Evolutionary conservation across 1,284 basidiomycete genomes (phyloP), one percentile per base, ranked within the genome.

Genomic region (Ceratobasidium sp.): DNA sequence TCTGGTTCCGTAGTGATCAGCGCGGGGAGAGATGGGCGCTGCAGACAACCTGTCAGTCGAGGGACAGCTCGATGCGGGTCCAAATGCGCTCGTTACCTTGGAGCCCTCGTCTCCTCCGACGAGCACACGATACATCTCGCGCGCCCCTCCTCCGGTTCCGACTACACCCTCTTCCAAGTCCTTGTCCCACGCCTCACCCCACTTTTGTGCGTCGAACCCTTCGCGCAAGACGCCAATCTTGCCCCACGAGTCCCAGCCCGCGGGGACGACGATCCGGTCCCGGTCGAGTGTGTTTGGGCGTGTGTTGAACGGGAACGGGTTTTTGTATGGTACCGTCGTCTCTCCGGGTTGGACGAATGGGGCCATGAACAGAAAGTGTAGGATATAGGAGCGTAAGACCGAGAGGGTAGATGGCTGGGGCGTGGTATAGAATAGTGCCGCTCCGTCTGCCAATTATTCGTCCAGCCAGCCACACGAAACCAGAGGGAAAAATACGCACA

Each of bases 161-260:
- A 76, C 74, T 54, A 83, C 82, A 3, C 79, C 81, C 4, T 83
- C 83, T 2, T 86, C 84, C 9, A 91, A 76, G 76, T 90, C 89
- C 59, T 82, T 82, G 74, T 94, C 92, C 92, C 94, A 98, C 25
- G 91, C 92, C 70, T 90, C 88, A 1, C 88, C 89, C 86, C 94
- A 92, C 58, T 85, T 80, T 64, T 87, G 89, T 0, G 92, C 88
- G 74, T 97, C 94, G 77, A 98, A 99, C 0, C 93, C 91, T 54
- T 98, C 96, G 60, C 95, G 84, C 70, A 98, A 82, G 1, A 98
- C 92, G 2, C 86, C 85, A 75, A 98, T 98, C 84, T 98, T 98
- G 2, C 95, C 95, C 92, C 94, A 98, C 75, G 91, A 93, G 80
- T 99, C 96, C 97, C 96, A 99, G 1, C 96, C 97, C 0, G 92